Percentiles rank a stretch among this genome's conserved stretches.
Conservation (phyloP, 257 asterid genomes). For the Primulina tabacum region DNA sequence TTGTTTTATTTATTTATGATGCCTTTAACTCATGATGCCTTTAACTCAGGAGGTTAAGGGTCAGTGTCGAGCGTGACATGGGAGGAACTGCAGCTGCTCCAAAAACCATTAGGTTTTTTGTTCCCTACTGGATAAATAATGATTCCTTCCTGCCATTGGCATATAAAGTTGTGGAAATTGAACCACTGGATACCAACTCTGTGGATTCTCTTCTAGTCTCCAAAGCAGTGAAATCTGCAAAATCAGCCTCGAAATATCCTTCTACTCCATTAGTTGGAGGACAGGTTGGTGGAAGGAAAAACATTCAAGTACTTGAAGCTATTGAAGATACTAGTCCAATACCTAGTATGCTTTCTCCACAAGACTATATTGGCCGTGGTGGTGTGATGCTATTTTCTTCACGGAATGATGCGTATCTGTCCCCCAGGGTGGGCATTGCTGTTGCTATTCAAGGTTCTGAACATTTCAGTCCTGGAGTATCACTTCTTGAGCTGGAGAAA, state of each 20-base stretch:
- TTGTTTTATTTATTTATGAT: conserved; percentile 26
- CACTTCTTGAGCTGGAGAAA: conserved; percentile 98
- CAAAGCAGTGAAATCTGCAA: conserved; percentile 69
- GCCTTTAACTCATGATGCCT: conserved; percentile 25
- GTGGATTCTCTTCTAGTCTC: conserved; percentile 55
- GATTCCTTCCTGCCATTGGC: conserved; percentile 72
- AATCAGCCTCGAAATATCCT: conserved; percentile 54
- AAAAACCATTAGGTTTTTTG: conserved; percentile 90
- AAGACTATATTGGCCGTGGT: conserved; percentile 93
- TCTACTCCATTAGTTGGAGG: conserved; percentile 52
- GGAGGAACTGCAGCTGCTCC: conserved; percentile 93
- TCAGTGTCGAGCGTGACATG: conserved; percentile 92
- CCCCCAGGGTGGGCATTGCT: conserved; percentile 92
- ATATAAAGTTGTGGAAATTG: conserved; percentile 93
- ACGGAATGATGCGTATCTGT: conserved; percentile 77
- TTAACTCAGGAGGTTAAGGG: conserved; percentile 75
- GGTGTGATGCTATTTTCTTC: conserved; percentile 91
- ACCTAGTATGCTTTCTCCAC: conserved; percentile 99
- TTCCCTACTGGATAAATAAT: conserved; percentile 96
- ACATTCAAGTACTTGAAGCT: conserved; percentile 77
- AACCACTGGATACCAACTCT: conserved; percentile 65
- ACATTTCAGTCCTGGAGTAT: conserved; percentile 73
- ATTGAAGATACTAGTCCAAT: conserved; percentile 89
- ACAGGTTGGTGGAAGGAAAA: conserved; percentile 53
- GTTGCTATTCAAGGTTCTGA: conserved; percentile 84